Conservation (phyloP, 2,329 filamentous ascomycete genomes). For the Verticillium zaregamsianum region DNA sequence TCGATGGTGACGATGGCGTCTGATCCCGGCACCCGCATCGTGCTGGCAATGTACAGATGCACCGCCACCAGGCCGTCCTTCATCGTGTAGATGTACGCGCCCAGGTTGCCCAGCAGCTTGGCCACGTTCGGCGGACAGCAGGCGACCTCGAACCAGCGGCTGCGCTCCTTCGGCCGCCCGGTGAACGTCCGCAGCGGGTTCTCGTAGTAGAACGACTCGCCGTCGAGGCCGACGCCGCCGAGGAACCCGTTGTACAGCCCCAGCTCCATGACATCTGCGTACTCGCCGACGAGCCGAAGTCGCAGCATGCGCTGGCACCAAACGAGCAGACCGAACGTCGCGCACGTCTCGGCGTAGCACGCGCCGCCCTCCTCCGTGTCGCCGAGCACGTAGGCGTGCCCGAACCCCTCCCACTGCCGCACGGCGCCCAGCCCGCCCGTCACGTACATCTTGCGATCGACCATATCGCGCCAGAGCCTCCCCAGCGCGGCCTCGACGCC, state of each 20-base stretch:
- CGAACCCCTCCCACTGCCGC: constrained; percentile 3
- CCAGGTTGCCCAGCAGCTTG: constrained; percentile 4
- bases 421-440: constrained; percentile 56
- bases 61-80: not conserved
- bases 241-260: constrained; percentile 4
- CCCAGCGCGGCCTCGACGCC: constrained; percentile 33
- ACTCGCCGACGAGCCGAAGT: not conserved
- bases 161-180: constrained; percentile 1
- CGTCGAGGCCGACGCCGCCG: constrained; percentile 1
- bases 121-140: constrained; percentile 6
- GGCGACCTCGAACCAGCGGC: constrained; percentile 4
- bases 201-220: constrained; percentile 6
- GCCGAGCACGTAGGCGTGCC: not conserved
- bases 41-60: constrained; percentile 2
- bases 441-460: constrained; percentile 56
- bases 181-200: constrained; percentile 4
- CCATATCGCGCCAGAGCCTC: constrained; percentile 56
- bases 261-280: constrained; percentile 3
- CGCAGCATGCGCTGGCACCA: constrained; percentile 6
- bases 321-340: constrained; percentile 2
- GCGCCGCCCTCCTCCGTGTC: constrained; percentile 2
- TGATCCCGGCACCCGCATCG: not conserved
- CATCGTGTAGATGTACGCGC: constrained; percentile 1
- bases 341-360: constrained; percentile 6
- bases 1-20: not conserved